A percentile compares a stretch with the other conserved stretches of the same genome.
Evolutionary conservation across 2,329 filamentous ascomycete species (phyloP).

Genomic region (Cladophialophora bantiana): DNA sequence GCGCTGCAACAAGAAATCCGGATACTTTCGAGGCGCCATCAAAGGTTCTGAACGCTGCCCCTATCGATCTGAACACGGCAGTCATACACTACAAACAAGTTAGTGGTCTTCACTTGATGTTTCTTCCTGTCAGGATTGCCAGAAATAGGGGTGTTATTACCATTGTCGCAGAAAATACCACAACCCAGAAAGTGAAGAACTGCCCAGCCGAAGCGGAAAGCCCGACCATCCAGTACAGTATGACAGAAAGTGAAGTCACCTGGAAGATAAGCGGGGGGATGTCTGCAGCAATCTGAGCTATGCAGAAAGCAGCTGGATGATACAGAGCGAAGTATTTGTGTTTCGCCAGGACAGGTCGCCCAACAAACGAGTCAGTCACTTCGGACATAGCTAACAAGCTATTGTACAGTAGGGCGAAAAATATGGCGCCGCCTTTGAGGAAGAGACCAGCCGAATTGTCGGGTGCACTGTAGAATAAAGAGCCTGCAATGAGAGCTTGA

Average conservation of each 20-base stretch:
- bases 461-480: slow-evolving; percentile 71
- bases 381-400: slow-evolving; percentile 67
- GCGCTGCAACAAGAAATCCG: slow-evolving; percentile 48
- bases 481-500: slow-evolving; percentile 69
- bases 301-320: slow-evolving; percentile 86
- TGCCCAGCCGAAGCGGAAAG: slow-evolving; percentile 58
- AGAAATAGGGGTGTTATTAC: too few relatives aligned
- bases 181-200: slow-evolving; percentile 68
- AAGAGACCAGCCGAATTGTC: slow-evolving; percentile 66
- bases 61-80: slow-evolving; percentile 63
- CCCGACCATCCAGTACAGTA: slow-evolving; percentile 72
- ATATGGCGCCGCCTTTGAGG: slow-evolving; percentile 68
- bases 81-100: slow-evolving; percentile 56
- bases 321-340: slow-evolving; percentile 86
- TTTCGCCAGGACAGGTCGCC: slow-evolving; percentile 91
- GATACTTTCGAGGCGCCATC: slow-evolving; percentile 65
- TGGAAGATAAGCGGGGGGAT: slow-evolving; percentile 80
- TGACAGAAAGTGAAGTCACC: slow-evolving; percentile 75
- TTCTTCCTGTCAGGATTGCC: too few relatives aligned
- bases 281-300: slow-evolving; percentile 83
- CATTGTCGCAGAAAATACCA: slow-evolving; percentile 61
- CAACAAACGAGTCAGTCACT: slow-evolving; percentile 73
- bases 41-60: slow-evolving; percentile 63
- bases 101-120: too few relatives aligned
- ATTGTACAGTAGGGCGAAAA: slow-evolving; percentile 69